Percentiles rank a stretch among this genome's conserved stretches.
These are phyloP conservation scores for Alternaria hordeiaustralica DNA, from an alignment of 2,329 filamentous ascomycete species.

Conservation along the genomic window DNA sequence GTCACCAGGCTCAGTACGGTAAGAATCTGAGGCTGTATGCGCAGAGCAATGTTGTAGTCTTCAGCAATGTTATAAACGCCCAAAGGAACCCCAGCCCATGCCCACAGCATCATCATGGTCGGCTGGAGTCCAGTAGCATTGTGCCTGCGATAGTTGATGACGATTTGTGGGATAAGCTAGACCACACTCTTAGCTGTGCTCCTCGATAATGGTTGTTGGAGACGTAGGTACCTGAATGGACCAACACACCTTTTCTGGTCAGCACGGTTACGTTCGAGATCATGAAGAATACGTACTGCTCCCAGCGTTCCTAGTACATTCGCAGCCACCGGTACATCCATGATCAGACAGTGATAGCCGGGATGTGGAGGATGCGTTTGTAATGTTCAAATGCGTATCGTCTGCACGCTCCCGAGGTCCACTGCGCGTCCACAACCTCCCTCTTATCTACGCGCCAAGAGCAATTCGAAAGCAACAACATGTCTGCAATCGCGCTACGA, in stretches of 20 bases:
- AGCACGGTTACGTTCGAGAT: neutral
- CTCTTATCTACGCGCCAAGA: slow-evolving; percentile 1
- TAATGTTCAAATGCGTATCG: neutral
- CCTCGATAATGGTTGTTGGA: neutral
- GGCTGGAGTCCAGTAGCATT: slow-evolving; percentile 70
- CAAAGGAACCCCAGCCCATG: slow-evolving; percentile 70
- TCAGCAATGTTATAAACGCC: slow-evolving; percentile 66
- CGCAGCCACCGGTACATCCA: slow-evolving; percentile 63
- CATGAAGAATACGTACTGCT: slow-evolving; percentile 52
- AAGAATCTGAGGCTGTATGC: slow-evolving; percentile 64
- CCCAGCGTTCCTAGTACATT: slow-evolving; percentile 67
- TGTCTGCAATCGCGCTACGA: neutral
- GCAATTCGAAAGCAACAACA: neutral
- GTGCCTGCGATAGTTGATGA: slow-evolving; percentile 71
- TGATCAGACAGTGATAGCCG: slow-evolving; percentile 29
- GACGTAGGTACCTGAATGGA: slow-evolving; percentile 61
- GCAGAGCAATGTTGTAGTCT: slow-evolving; percentile 60
- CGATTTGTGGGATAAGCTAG: slow-evolving; percentile 72
- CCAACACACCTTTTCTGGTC: slow-evolving; percentile 61
- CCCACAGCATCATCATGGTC: slow-evolving; percentile 76
- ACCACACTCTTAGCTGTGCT: neutral
- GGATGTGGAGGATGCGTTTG: neutral
- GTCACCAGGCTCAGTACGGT: slow-evolving; percentile 59
- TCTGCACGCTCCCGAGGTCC: neutral
- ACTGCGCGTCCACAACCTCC: neutral